Base-by-base conservation (phyloP, 176 grass and related monocot genomes). In the Rhynchospora breviuscula region DNA sequence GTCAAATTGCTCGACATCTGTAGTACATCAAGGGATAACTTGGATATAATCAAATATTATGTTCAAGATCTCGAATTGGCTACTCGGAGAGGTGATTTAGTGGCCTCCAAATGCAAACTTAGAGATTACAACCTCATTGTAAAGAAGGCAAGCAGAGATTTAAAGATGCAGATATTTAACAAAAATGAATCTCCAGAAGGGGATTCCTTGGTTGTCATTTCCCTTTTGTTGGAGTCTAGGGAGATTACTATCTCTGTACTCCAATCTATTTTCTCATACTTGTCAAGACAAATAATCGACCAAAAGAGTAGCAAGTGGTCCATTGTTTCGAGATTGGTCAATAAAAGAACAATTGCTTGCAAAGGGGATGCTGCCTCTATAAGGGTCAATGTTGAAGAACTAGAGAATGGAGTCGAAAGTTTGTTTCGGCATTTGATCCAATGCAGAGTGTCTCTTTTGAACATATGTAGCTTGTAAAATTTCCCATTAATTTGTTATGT, bases 81-180 rank as follows among this genome's bases (percentile, higher is more conserved):
- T 18, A 82, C 81, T 69, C 70, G 89, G 66, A 88, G 89, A 82
- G 79, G 89, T 65, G 80, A 86, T 15, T 64, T 79, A 19, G 79
- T 58, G 23, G 62, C 67, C 18, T 51, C 78, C 11, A 84, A 81
- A 47, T 79, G 60, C 35, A 40, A 40, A 40, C 35, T 90, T 40
- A 84, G 84, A 45, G 83, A 78, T 63, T 94, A 81, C 69, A 80
- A 10, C 22, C 83, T 45, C 10, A 22, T 85, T 51, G 65, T 11
- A 31, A 91, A 73, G 83, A 94, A 88, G 48, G 87, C 89, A 2
- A 69, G 84, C 23, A 94, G 88, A 19, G 67, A 87, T 25, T 21
- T 85, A 54, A 91, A 91, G 82, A 91, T 54, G 5, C 59, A 90
- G 81, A 84, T 58, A 4, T 22, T 18, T 17, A 78, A 49, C 72